phyloP scores from a whole-genome alignment of 768 basidiomycete genomes.

The Pleurotus djamor region DNA sequence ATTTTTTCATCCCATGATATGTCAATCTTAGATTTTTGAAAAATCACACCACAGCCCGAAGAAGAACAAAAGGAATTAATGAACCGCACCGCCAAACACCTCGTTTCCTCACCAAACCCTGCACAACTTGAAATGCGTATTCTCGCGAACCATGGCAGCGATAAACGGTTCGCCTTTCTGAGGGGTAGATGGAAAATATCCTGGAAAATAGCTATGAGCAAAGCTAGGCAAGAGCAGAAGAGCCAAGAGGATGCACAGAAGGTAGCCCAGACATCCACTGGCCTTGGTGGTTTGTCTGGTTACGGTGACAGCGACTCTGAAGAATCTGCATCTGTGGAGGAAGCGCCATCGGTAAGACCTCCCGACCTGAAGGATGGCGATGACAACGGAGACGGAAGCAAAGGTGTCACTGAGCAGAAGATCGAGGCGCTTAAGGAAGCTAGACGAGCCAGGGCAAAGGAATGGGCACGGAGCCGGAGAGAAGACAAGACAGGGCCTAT shows the following conservation, averaged over 20 bases:
- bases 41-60: constrained; percentile 44
- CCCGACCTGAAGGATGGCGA: constrained; percentile 9
- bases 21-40: neutral
- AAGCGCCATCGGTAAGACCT: neutral
- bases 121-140: constrained; percentile 87
- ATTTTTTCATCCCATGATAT: neutral
- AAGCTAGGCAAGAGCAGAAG: constrained; percentile 30
- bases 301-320: constrained; percentile 60
- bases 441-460: constrained; percentile 52
- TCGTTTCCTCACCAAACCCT: constrained; percentile 71
- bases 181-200: constrained; percentile 68
- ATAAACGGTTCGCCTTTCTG: constrained; percentile 79
- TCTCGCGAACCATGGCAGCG: constrained; percentile 79
- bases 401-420: constrained; percentile 29
- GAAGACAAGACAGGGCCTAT: neutral
- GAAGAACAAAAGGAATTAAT: constrained; percentile 64
- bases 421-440: constrained; percentile 36
- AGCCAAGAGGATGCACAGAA: constrained; percentile 21
- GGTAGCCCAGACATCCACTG: constrained; percentile 12
- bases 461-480: constrained; percentile 56
- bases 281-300: constrained; percentile 52
- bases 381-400: constrained; percentile 21
- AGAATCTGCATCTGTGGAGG: constrained; percentile 13
- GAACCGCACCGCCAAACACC: constrained; percentile 68
- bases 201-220: constrained; percentile 60